These are phyloP conservation scores for Lactifluus volemus DNA, from an alignment of 768 basidiomycete genomes.

Conservation along the genomic window DNA sequence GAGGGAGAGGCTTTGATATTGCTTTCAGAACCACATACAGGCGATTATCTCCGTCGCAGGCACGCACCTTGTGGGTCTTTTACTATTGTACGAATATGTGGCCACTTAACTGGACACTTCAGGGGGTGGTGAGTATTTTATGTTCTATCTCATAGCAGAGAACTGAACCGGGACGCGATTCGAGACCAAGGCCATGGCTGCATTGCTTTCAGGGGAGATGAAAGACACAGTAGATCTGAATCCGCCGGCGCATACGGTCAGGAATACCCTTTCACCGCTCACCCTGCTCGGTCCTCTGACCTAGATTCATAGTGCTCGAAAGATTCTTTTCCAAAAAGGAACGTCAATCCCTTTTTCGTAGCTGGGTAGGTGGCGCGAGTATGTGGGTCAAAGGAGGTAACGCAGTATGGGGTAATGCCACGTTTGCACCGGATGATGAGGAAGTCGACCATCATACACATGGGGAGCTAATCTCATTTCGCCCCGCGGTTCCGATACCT, in stretches of 20 bases:
- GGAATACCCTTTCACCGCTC: conserved; percentile 1
- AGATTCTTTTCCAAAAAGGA: conserved; percentile 89
- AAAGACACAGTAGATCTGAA: conserved; percentile 84
- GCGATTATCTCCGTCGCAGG: conserved; percentile 79
- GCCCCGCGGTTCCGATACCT: conserved; percentile 24
- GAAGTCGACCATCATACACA: conserved; percentile 49
- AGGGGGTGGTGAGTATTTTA: conserved; percentile 61
- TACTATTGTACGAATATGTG: neutral
- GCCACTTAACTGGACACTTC: neutral
- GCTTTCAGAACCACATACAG: conserved; percentile 67
- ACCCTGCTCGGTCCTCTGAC: neutral
- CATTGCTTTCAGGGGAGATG: conserved; percentile 94
- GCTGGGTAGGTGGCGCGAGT: conserved; percentile 91
- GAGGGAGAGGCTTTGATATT: neutral
- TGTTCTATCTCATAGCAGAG: neutral
- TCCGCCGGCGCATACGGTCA: conserved; percentile 71
- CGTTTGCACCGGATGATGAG: conserved; percentile 75
- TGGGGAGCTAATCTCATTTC: conserved; percentile 79
- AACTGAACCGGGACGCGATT: neutral
- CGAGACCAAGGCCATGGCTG: conserved; percentile 89
- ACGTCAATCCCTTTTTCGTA: conserved; percentile 80
- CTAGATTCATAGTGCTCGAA: conserved; percentile 48
- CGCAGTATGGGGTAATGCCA: conserved; percentile 70
- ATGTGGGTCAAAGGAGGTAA: conserved; percentile 94
- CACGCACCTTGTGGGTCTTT: conserved; percentile 60